Evolutionary conservation across 1,284 basidiomycete species (phyloP), one percentile per base, ranked within the genome.

Genomic region (Fistulina hepatica): DNA sequence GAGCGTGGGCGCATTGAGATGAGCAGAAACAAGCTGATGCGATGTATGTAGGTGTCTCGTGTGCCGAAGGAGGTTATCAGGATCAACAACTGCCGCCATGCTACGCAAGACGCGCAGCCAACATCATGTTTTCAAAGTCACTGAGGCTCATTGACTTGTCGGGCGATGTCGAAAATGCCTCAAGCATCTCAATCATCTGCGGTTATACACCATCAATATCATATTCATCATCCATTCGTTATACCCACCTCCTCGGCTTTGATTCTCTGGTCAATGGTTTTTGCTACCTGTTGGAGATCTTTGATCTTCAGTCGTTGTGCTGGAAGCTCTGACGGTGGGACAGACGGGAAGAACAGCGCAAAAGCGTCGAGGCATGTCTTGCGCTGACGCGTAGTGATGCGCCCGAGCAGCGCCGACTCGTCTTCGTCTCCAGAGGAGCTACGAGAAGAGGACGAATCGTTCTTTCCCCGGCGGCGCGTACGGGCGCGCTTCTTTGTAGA

Each of bases 121-220:
- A 52, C 76, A 85, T 82, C 72, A 86, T 82, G 21, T 58, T 59
- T 47, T 76, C 71, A 48, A 86, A 86, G 49, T 85, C 81, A 10
- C 57, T 52, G n/a, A 83, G 61, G 37, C 56, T 59, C 61, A 86
- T 67, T 1, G 77, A 70, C 51, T 74, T 75, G 54, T 83, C 80
- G 0, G 69, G 58, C 0, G 72, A 67, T 1, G 68, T 72, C 2
- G 83, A 82, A 52, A 83, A 86, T 34, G 66, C 64, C 20, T 71
- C 66, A 2, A 86, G 60, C 81, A 86, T 85, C 42, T 83, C 80
- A 3, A 78, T 47, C 47, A 81, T 76, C 82, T 86, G 26, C 21
- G 30, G 24, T 17, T 9, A 28, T 5, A 13, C 27, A n/a, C 17
- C 27, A 30, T 6, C n/a, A 6, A 6, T 30, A n/a, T 30, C 27